Evolutionary conservation across 1,139 yeast species (phyloP), one percentile per base, ranked within the genome.

Genomic region (Diutina mesorugosa): DNA sequence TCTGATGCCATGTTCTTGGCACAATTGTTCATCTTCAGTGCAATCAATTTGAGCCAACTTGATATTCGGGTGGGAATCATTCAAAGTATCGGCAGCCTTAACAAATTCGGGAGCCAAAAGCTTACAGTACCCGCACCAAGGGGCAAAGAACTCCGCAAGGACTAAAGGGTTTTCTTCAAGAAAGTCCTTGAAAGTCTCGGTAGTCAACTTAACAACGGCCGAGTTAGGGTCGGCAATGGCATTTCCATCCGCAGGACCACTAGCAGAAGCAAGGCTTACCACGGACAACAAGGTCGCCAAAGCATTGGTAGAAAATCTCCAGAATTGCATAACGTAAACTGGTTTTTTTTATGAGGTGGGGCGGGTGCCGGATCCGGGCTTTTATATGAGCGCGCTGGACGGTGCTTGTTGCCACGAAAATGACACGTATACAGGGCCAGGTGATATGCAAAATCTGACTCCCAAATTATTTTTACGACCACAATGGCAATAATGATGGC

Each of bases 81-180:
- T 80, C 67, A 93, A 78, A 30, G 69, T 64, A 61, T 88, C 86
- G 57, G 99, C 97, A 56, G 98, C 99, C 65, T 80, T 72, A 63
- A 87, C 81, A 68, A 81, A 91, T 72, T 93, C 93, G 56, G 99
- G 99, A 28, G 93, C 98, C 63, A 93, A 79, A 59, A 83, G 83
- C 79, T 93, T 90, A 79, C 99, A 93, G 76, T 93, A 97, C 28
- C 99, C 99, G 79, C 99, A 93, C 99, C 99, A 93, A 68, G 99
- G 98, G 38, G 99, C 99, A 70, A 84, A 93, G 76, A 93, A 93
- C 76, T 93, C 98, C 47, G 96, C 93, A 64, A 93, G 78, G 30
- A 90, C 95, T 64, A 91, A 77, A 41, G 91, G 87, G 72, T 90
- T 86, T 58, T 79, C 82, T 54, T 74, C 73, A 60, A 93, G 72